These are phyloP conservation scores for Coemansia sp. DNA, from an alignment of 192 early-diverging fungal genomes.

Conservation along the genomic window DNA sequence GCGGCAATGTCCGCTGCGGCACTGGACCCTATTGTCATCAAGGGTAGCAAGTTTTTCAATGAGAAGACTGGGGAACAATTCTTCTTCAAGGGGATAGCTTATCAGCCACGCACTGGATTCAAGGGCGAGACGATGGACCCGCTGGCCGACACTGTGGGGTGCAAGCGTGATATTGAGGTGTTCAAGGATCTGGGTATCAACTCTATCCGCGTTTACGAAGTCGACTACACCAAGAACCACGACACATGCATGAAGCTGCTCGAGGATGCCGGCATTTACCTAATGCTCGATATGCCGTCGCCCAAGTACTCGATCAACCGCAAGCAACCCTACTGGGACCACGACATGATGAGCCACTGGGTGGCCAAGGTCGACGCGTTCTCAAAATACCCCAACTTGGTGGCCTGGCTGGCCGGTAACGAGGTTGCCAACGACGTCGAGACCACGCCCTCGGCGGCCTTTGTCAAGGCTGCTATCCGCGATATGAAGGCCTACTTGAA, in stretches of 20 bases:
- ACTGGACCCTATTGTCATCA: slow-evolving; percentile 64
- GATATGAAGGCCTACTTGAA: slow-evolving; percentile 66
- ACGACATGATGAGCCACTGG: slow-evolving; percentile 57
- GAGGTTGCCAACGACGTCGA: slow-evolving; percentile 68
- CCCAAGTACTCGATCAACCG: slow-evolving; percentile 65
- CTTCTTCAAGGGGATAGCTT: slow-evolving; percentile 72
- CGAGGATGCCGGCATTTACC: slow-evolving; percentile 63
- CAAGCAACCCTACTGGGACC: slow-evolving; percentile 58
- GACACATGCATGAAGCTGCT: slow-evolving; percentile 70
- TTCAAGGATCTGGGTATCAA: slow-evolving; percentile 69
- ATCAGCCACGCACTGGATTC: slow-evolving; percentile 60
- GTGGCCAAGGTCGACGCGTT: slow-evolving; percentile 66
- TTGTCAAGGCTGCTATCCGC: slow-evolving; percentile 64
- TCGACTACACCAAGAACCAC: slow-evolving; percentile 62
- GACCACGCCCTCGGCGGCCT: slow-evolving; percentile 62
- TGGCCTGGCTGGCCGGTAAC: slow-evolving; percentile 73
- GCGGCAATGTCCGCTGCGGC: slow-evolving; percentile 30
- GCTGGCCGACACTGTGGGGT: slow-evolving; percentile 60
- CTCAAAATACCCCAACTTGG: slow-evolving; percentile 59
- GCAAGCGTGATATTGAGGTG: slow-evolving; percentile 61
- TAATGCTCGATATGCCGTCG: slow-evolving; percentile 64
- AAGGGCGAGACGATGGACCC: slow-evolving; percentile 54
- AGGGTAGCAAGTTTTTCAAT: slow-evolving; percentile 71
- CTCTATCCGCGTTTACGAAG: slow-evolving; percentile 71
- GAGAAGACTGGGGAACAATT: slow-evolving; percentile 68